Conservation (phyloP, 352 stramenopile genomes). For the Pythium utonaiense region DNA sequence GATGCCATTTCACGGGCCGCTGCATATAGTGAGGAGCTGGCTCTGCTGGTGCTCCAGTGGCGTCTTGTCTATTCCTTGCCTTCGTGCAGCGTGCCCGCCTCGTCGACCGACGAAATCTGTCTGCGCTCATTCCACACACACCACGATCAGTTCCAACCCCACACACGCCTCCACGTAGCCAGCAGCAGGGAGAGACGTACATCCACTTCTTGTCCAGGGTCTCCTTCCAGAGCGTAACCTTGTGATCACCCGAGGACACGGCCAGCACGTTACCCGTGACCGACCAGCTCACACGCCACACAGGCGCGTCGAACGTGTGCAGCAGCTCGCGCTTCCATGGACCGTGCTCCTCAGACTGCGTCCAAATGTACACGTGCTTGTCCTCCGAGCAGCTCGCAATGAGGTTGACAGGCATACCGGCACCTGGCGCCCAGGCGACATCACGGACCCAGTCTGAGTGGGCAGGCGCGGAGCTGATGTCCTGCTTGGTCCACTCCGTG, state of each 20-base stretch:
- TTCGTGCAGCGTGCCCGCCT: constrained; percentile 77
- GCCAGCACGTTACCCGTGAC: constrained; percentile 97
- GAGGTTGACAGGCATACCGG: constrained; percentile 91
- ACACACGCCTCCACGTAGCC: not conserved
- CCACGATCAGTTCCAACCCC: not conserved
- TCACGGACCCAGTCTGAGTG: constrained; percentile 96
- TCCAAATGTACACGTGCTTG: constrained; percentile 96
- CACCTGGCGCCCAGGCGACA: constrained; percentile 96
- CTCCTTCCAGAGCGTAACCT: constrained; percentile 98
- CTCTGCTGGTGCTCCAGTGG: not conserved
- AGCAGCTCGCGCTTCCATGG: constrained; percentile 92
- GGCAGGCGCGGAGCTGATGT: constrained; percentile 68
- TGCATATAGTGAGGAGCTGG: not conserved
- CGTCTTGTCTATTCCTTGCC: constrained; percentile 53
- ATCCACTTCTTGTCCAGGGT: constrained; percentile 96
- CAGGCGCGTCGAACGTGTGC: constrained; percentile 93
- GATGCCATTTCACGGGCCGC: not conserved
- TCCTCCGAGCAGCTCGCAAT: constrained; percentile 91
- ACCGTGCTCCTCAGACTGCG: constrained; percentile 65
- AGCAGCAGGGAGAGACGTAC: constrained; percentile 38
- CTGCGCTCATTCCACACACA: constrained; percentile 27
- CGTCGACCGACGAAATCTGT: constrained; percentile 89
- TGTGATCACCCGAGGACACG: constrained; percentile 96
- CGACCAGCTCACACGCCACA: constrained; percentile 99
- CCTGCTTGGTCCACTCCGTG: constrained; percentile 77